These are phyloP conservation scores for Pythium sp. DNA, from an alignment of 352 stramenopile genomes.

Conservation along the genomic window DNA sequence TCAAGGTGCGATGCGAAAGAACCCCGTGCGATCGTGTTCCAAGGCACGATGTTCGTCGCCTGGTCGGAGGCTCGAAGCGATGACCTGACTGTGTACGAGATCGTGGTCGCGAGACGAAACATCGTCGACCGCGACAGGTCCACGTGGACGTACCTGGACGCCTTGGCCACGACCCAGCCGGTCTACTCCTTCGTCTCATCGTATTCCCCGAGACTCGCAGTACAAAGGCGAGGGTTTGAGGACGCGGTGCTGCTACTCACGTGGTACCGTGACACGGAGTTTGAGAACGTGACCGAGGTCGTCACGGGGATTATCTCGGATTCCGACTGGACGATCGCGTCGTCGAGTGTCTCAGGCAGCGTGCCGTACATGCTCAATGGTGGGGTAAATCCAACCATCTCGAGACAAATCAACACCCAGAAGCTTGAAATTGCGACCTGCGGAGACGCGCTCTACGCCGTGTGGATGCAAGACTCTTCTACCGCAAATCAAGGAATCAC, in stretches of 20 bases:
- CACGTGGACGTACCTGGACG: slow-evolving; percentile 47
- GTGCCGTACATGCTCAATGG: slow-evolving; percentile 23
- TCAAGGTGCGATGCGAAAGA: slow-evolving; percentile 41
- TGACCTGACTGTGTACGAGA: slow-evolving; percentile 36
- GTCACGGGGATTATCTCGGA: slow-evolving; percentile 38
- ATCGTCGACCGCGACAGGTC: slow-evolving; percentile 55
- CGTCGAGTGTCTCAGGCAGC: slow-evolving; percentile 17
- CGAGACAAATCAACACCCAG: background rate
- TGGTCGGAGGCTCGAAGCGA: slow-evolving; percentile 45
- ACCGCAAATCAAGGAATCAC: background rate
- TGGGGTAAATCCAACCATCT: background rate
- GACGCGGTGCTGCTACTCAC: slow-evolving; percentile 44
- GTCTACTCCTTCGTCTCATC: slow-evolving; percentile 39
- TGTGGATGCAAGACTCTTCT: slow-evolving; percentile 13
- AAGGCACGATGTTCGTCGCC: slow-evolving; percentile 51
- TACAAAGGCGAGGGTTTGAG: slow-evolving; percentile 50
- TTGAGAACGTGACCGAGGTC: slow-evolving; percentile 41
- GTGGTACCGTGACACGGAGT: slow-evolving; percentile 51
- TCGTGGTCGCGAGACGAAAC: slow-evolving; percentile 47
- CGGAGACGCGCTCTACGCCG: slow-evolving; percentile 15
- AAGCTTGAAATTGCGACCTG: slow-evolving; percentile 17
- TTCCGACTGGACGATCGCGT: slow-evolving; percentile 39
- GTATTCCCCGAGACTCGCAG: slow-evolving; percentile 38
- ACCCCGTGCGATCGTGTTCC: slow-evolving; percentile 41
- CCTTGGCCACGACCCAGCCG: slow-evolving; percentile 24